Percentiles rank a stretch among this genome's conserved stretches.
Conservation (phyloP, 2,329 filamentous ascomycete genomes). For the Microdochium paspali region DNA sequence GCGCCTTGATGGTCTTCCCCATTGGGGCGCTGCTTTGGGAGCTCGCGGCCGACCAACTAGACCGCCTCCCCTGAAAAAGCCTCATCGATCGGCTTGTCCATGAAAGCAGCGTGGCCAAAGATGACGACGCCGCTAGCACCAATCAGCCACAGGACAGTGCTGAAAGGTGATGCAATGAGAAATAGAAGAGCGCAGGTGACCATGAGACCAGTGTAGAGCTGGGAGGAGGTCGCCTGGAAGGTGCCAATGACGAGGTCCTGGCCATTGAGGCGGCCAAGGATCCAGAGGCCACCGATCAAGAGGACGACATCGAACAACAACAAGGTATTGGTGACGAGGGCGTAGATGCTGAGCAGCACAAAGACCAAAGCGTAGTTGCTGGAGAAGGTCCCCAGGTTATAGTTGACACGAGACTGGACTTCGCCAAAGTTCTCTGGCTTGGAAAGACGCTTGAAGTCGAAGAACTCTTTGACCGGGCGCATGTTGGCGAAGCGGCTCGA, state of each 20-base stretch:
- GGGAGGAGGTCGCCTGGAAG: constrained; percentile 75
- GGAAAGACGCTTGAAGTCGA: constrained; percentile 90
- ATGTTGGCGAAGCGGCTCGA: constrained; percentile 84
- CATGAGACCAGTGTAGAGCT: constrained; percentile 86
- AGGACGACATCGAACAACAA: constrained; percentile 91
- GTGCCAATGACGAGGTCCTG: constrained; percentile 80
- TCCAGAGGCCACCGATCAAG: constrained; percentile 76
- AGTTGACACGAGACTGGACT: constrained; percentile 86
- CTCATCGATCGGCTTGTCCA: constrained; percentile 99
- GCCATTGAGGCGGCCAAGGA: constrained; percentile 84
- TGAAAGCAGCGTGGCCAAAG: constrained; percentile 84
- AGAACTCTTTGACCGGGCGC: constrained; percentile 82
- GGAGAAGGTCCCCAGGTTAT: constrained; percentile 94
- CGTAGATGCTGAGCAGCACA: constrained; percentile 92
- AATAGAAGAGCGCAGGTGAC: constrained; percentile 76
- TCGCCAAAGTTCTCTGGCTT: constrained; percentile 90
- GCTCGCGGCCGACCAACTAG: constrained; percentile 99
- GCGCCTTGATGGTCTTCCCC: constrained; percentile 99
- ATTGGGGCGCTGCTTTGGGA: constrained; percentile 87
- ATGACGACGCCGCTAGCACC: constrained; percentile 91
- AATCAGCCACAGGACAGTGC: constrained; percentile 87
- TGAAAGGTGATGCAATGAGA: constrained; percentile 75
- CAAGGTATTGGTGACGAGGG: constrained; percentile 75
- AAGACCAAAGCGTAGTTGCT: constrained; percentile 97
- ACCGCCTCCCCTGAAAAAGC: constrained; percentile 99